Base-by-base conservation (phyloP, 805 yeast genomes). In the Metschnikowia amazonensis region DNA sequence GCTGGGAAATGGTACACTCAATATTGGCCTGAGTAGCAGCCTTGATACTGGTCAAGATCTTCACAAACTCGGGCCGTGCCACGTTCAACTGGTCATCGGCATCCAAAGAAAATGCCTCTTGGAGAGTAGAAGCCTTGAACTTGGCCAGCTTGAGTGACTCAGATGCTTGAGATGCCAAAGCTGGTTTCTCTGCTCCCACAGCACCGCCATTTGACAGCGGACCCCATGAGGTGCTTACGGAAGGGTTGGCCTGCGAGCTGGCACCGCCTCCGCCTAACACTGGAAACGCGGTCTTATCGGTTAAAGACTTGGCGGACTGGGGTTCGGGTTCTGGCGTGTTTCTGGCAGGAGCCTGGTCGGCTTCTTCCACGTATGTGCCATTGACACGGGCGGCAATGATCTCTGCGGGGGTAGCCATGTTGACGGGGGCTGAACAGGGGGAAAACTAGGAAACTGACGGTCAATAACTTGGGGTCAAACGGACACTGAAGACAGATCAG, bases 1-100 rank as follows among this genome's bases (percentile, higher is more conserved):
- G 78, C 56, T 80, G 79, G 36, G 95, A 85, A 45, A 88, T 72
- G 44, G 96, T 87, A 45, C 95, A 85, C 63, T 89, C 96, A 50
- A 89, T 80, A 50, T 80, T 79, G 45, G 89, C 86, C 38, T 75
- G 68, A 49, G 82, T 75, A 29, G 72, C 65, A 47, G 79, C 67
- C 66, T 84, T 84, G 58, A 87, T 77, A 39, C 77, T 68, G 40
- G 78, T 72, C 51, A 89, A 70, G 50, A 87, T 77, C 60, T 82
- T 82, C 57, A 82, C 74, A 49, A 86, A 79, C 55, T 86, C 94
- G 18, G 81, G 73, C 56, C 82, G 81, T 34, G 72, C 62, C 38
- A 84, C 75, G 44, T 78, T 75, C 60, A 81, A 65, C 62, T 86
- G 92, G 51, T 84, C 83, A 44, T 80, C 82, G 45, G 79, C 76